Percentiles rank a stretch among this genome's conserved stretches.
Evolutionary conservation across 2,329 filamentous ascomycete species (phyloP).

Genomic region (Penicillium sp.): DNA sequence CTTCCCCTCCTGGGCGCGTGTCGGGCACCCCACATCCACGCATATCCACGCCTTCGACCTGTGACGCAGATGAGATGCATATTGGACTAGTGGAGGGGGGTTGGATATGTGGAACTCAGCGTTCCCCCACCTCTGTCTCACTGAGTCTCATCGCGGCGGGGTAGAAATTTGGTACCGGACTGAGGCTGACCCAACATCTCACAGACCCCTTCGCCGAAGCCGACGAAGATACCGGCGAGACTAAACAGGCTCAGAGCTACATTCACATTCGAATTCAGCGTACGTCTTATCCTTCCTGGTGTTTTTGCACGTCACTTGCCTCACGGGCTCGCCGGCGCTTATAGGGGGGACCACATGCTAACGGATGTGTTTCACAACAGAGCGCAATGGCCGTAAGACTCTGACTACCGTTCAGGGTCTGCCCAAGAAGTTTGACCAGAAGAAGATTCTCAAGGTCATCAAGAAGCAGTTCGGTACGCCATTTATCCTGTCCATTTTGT

Average conservation of each 20-base stretch:
- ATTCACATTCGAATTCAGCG: conserved; percentile 99
- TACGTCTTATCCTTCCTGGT: conserved; percentile 54
- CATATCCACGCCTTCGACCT: conserved; percentile 2
- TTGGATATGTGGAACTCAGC: not conserved
- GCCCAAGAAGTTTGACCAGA: conserved; percentile 98
- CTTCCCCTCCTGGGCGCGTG: conserved; percentile 24
- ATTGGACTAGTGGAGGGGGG: not conserved
- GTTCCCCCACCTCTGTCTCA: conserved; percentile 6
- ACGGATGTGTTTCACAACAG: conserved; percentile 52
- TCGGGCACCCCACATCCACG: conserved; percentile 4
- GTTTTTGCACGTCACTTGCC: not conserved
- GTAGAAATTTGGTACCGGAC: conserved; percentile 35
- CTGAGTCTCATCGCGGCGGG: conserved; percentile 33
- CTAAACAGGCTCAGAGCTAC: conserved; percentile 94
- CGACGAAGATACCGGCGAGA: conserved; percentile 98
- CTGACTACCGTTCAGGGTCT: conserved; percentile 99
- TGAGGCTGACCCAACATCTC: conserved; percentile 35
- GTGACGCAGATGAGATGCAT: not conserved
- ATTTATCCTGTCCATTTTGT: not conserved
- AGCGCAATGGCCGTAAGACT: conserved; percentile 99
- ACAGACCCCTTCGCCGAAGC: conserved; percentile 99
- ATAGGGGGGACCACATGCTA: conserved; percentile 15
- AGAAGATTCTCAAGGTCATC: conserved; percentile 99
- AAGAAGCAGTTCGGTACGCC: conserved; percentile 95
- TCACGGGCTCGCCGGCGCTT: conserved; percentile 7